Base-by-base conservation (phyloP, 164 flowering plant genomes). In the Litsea cubeba region DNA sequence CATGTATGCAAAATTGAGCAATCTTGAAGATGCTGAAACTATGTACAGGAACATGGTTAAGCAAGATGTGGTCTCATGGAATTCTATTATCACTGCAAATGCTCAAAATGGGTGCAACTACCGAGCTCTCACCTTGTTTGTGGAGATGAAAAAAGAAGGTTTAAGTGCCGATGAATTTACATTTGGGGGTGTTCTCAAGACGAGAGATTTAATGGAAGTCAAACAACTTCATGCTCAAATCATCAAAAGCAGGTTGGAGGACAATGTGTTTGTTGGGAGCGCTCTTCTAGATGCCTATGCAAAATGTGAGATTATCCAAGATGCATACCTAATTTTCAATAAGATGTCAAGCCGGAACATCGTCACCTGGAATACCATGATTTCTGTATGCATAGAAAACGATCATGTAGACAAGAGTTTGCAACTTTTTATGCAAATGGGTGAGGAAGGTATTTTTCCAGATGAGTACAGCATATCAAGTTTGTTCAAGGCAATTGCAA, bases 221-320 rank as follows among this genome's bases (percentile, higher is more conserved):
- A 30, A 76, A 65, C 72, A 73, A 79, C 74, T 76, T 69, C 79
- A 79, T 65, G 76, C 74, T 58, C 74, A 79, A 51, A 65, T 76
- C 76, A 57, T 14, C n/a, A 76, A 79, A 70, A 26, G 62, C 28
- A 77, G 74, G 2, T 71, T 35, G 57, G 71, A 30, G 50, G 25
- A 32, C 35, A 51, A 78, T 66, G 67, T 74, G 35, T 74, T 78
- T 65, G 80, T 78, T 67, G 76, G 54, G 40, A 49, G 77, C 50
- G 70, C 77, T 18, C 78, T 75, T 50, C 28, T 78, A 32, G 75
- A 78, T 65, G 77, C 71, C 4, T 74, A 78, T 26, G 58, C 74
- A 10, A 66, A 72, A 57, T 25, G 73, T 25, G 49, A 10, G 46
- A 65, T 25, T 46, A 22, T 74, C 22, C 7, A 66, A 66, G 72